Percentiles rank a stretch among this genome's conserved stretches.
These are phyloP conservation scores for Vicia villosa DNA, from an alignment of 306 rosid species.

Conservation along the genomic window DNA sequence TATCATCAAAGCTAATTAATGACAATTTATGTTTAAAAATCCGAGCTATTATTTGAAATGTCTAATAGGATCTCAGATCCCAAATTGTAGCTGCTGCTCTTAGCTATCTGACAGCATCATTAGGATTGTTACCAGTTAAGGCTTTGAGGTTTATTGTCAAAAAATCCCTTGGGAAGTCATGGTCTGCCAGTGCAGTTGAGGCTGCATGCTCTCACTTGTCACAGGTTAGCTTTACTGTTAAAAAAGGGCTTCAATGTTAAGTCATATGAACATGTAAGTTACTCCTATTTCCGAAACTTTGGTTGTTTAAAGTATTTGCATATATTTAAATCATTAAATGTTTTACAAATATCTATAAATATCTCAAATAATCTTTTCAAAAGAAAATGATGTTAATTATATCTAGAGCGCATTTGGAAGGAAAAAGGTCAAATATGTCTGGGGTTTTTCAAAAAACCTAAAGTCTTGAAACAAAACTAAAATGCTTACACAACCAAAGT, in stretches of 20 bases:
- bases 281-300: background rate
- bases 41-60: constrained; percentile 18
- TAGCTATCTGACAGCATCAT: constrained; percentile 53
- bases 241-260: constrained; percentile 9
- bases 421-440: background rate
- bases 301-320: background rate
- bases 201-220: constrained; percentile 83
- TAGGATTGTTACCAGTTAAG: constrained; percentile 65
- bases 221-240: constrained; percentile 54
- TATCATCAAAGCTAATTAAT: constrained; percentile 5
- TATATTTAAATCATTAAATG: background rate
- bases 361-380: background rate
- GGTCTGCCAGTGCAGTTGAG: constrained; percentile 79
- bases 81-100: constrained; percentile 49
- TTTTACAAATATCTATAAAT: background rate
- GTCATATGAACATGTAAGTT: constrained; percentile 21
- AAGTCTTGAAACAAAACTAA: background rate
- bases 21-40: constrained; percentile 21
- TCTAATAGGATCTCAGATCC: constrained; percentile 59
- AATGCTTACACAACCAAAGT: background rate
- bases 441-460: background rate
- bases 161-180: constrained; percentile 64
- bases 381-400: background rate
- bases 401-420: background rate
- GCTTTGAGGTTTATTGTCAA: constrained; percentile 58